Percentiles rank a stretch among this genome's conserved stretches.
These are phyloP conservation scores for Geosmithia putterillii DNA, from an alignment of 2,329 filamentous ascomycete genomes.

Conservation along the genomic window DNA sequence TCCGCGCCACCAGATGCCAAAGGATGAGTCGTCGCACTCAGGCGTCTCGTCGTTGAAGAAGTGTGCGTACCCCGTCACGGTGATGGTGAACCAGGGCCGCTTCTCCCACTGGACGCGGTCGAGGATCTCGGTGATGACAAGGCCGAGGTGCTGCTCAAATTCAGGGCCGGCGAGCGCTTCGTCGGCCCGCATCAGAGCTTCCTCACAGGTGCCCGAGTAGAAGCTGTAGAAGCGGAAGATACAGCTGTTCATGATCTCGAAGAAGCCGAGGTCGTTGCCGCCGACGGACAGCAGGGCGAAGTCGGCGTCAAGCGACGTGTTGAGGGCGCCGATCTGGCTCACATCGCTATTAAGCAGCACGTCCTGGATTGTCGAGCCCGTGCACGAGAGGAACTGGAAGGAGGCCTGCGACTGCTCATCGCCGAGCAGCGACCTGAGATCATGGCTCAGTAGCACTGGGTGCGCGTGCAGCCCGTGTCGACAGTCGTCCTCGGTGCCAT, in stretches of 20 bases:
- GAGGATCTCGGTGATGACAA: slow-evolving; percentile 29
- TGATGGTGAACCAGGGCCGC: slow-evolving; percentile 26
- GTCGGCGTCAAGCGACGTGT: slow-evolving; percentile 21
- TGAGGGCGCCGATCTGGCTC: slow-evolving; percentile 29
- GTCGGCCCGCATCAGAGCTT: slow-evolving; percentile 22
- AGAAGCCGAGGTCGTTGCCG: slow-evolving; percentile 37
- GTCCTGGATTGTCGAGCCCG: slow-evolving; percentile 27
- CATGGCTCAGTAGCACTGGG: slow-evolving; percentile 23
- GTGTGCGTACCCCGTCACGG: slow-evolving; percentile 33
- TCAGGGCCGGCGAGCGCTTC: slow-evolving; percentile 17
- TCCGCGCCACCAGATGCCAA: slow-evolving; percentile 32
- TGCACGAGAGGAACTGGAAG: slow-evolving; percentile 34
- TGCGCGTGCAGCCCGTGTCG: slow-evolving; percentile 29
- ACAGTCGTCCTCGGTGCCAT: slow-evolving; percentile 26
- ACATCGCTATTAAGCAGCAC: slow-evolving; percentile 20
- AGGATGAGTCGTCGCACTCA: slow-evolving; percentile 27
- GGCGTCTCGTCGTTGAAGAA: slow-evolving; percentile 33
- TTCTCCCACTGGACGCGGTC: slow-evolving; percentile 30
- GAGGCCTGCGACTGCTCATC: slow-evolving; percentile 9
- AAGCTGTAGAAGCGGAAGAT: slow-evolving; percentile 36
- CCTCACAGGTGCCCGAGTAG: slow-evolving; percentile 31
- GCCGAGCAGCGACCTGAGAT: slow-evolving; percentile 14
- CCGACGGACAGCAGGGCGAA: slow-evolving; percentile 34
- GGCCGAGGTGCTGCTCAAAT: slow-evolving; percentile 24
- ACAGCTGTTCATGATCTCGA: slow-evolving; percentile 35